These are phyloP conservation scores for Glaciozyma antarctica DNA, from an alignment of 768 basidiomycete genomes.

Conservation along the genomic window DNA sequence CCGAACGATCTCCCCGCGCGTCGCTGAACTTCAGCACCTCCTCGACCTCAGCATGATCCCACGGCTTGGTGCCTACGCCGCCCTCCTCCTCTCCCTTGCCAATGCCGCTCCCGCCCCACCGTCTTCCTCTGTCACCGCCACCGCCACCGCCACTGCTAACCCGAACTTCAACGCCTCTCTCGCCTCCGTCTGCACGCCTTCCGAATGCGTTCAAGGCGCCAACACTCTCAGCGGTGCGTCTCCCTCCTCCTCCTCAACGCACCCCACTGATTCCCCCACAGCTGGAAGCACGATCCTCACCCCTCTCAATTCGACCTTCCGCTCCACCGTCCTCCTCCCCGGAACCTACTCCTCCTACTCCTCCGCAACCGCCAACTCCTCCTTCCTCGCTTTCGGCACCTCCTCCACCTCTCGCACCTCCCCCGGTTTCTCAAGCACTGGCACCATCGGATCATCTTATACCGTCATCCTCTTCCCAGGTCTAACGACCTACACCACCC, in stretches of 20 bases:
- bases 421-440: slow-evolving; percentile 49
- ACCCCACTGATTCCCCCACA: background rate
- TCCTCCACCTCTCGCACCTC: background rate
- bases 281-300: slow-evolving; percentile 11
- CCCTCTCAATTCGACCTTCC: slow-evolving; percentile 9
- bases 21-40: background rate
- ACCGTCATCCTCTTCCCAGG: slow-evolving; percentile 52
- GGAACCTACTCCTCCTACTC: slow-evolving; percentile 25
- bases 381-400: slow-evolving; percentile 5
- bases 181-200: slow-evolving; percentile 24
- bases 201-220: slow-evolving; percentile 16
- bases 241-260: no score
- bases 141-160: background rate
- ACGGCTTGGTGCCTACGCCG: background rate
- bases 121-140: background rate
- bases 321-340: slow-evolving; percentile 23
- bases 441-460: slow-evolving; percentile 46
- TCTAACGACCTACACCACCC: slow-evolving; percentile 53
- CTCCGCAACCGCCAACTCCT: slow-evolving; percentile 9
- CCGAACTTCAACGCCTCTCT: background rate
- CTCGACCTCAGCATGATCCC: background rate
- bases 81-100: background rate
- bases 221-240: slow-evolving; percentile 23
- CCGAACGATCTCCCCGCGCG: no score
- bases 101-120: background rate